These are phyloP conservation scores for Vanderwaltozyma polyspora DNA, from an alignment of 805 yeast genomes.

Conservation along the genomic window DNA sequence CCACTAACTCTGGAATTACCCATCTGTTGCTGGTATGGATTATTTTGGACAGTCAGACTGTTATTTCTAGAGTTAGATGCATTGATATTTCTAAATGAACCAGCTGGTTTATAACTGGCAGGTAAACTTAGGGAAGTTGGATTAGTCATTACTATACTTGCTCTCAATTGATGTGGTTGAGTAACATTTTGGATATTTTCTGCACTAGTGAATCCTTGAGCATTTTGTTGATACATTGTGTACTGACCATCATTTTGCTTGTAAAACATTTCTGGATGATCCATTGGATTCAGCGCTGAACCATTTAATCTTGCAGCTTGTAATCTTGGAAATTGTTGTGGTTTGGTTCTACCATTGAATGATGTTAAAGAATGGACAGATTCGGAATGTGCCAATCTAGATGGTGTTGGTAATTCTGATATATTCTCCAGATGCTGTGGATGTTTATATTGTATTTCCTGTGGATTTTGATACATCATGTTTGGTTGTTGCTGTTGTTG, in stretches of 20 bases:
- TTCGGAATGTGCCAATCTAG: constrained; percentile 24
- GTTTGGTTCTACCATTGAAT: constrained; percentile 24
- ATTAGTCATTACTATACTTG: constrained; percentile 68
- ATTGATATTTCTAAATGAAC: constrained; percentile 35
- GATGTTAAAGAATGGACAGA: constrained; percentile 23
- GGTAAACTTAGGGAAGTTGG: constrained; percentile 52
- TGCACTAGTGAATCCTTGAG: not conserved
- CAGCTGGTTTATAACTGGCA: constrained; percentile 55
- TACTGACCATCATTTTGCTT: constrained; percentile 3
- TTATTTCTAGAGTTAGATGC: constrained; percentile 27
- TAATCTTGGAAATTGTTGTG: constrained; percentile 11
- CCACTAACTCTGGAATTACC: constrained; percentile 20
- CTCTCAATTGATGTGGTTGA: constrained; percentile 44
- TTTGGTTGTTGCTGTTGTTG: not conserved
- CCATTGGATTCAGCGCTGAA: constrained; percentile 31
- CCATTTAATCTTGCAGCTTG: constrained; percentile 21
- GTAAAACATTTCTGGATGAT: constrained; percentile 32
- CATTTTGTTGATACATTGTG: constrained; percentile 1
- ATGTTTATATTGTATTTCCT: constrained; percentile 11
- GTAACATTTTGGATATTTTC: not conserved
- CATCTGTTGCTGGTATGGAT: constrained; percentile 10
- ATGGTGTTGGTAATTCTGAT: constrained; percentile 30
- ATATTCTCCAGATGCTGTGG: constrained; percentile 25
- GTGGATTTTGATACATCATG: constrained; percentile 2
- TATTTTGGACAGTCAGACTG: constrained; percentile 24